Evolutionary conservation across 139 green algal genomes (phyloP), one percentile per base, ranked within the genome.

Genomic region (Pycnococcus provasolii): DNA sequence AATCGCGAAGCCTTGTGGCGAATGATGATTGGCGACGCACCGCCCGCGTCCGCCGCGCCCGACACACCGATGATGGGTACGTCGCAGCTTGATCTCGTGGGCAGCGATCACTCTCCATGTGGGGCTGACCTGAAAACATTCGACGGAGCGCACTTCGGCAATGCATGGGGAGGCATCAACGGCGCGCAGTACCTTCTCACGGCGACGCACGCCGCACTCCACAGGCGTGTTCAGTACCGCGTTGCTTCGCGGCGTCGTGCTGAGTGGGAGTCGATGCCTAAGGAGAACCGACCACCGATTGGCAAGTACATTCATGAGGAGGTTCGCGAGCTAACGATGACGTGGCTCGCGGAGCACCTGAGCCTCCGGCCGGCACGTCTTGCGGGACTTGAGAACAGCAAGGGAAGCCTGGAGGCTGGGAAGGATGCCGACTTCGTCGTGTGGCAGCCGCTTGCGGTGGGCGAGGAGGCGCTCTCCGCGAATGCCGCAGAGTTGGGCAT

Each of bases 81-180:
- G 9, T 55, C 50, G 9, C 13, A 9, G 9, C 61, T 81, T n/a
- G 71, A 84, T 60, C 62, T 83, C 3, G 40, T 97, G 42, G 81
- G 77, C 15, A 90, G 80, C 4, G 92, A 98, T 80, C 92, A 98
- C 79, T 96, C 91, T 0, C 92, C 92, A 1, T 75, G 85, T 2
- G 80, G 82, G 4, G 70, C 83, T 1, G 67, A 57, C 0, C 52
- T 94, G 37, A 97, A 97, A 75, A 53, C 80, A 48, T 39, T 84
- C 13, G 77, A 84, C 2, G 41, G 40, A 6, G 89, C 92, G 1
- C 67, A 96, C 80, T 97, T 97, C 66, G 40, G 89, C 4, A 72
- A 76, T 3, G 88, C 92, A 2, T 97, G 91, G 91, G 91, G 92
- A 52, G 91, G 91, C 69, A 96, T 97, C 45, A 81, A 89, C 67